These are phyloP conservation scores for Theileria luwenshuni DNA, from an alignment of 169 alveolate genomes.

Conservation along the genomic window DNA sequence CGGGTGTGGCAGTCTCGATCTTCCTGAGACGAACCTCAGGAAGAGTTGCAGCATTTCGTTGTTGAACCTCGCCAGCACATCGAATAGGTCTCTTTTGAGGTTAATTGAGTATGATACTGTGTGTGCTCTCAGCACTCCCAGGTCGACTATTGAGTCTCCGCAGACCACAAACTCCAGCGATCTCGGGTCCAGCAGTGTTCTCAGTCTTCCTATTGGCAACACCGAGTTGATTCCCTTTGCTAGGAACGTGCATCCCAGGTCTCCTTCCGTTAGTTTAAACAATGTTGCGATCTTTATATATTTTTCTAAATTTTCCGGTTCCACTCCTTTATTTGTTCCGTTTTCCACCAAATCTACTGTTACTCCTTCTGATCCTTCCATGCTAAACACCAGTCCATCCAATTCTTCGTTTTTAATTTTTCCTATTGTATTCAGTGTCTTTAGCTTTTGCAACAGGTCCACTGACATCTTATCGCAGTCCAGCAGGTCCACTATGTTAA, in stretches of 20 bases:
- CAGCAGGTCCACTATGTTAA: slow-evolving; percentile 49
- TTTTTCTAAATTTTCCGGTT: slow-evolving; percentile 74
- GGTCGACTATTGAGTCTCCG: slow-evolving; percentile 87
- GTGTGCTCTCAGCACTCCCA: slow-evolving; percentile 82
- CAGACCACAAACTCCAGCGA: slow-evolving; percentile 86
- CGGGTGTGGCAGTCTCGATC: slow-evolving; percentile 88
- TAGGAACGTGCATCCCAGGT: slow-evolving; percentile 74
- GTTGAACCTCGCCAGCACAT: slow-evolving; percentile 82
- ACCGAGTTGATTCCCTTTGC: slow-evolving; percentile 86
- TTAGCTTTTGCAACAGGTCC: slow-evolving; percentile 37
- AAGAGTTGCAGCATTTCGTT: slow-evolving; percentile 85
- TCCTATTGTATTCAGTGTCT: slow-evolving; percentile 11
- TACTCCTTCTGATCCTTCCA: slow-evolving; percentile 55
- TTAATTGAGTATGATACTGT: slow-evolving; percentile 81
- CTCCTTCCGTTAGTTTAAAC: slow-evolving; percentile 83
- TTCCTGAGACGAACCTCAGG: slow-evolving; percentile 88
- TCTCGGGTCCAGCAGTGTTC: slow-evolving; percentile 81
- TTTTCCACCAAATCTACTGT: slow-evolving; percentile 52
- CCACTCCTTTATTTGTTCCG: slow-evolving; percentile 79
- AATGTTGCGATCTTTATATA: slow-evolving; percentile 81
- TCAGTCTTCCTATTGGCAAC: slow-evolving; percentile 86
- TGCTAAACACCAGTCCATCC: slow-evolving; percentile 46
- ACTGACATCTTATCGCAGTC: slow-evolving; percentile 59
- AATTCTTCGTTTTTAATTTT: neutral
- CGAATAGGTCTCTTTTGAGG: slow-evolving; percentile 82